phyloP scores from a whole-genome alignment of 1,284 basidiomycete genomes.

The Cutaneotrichosporon dermatis region DNA sequence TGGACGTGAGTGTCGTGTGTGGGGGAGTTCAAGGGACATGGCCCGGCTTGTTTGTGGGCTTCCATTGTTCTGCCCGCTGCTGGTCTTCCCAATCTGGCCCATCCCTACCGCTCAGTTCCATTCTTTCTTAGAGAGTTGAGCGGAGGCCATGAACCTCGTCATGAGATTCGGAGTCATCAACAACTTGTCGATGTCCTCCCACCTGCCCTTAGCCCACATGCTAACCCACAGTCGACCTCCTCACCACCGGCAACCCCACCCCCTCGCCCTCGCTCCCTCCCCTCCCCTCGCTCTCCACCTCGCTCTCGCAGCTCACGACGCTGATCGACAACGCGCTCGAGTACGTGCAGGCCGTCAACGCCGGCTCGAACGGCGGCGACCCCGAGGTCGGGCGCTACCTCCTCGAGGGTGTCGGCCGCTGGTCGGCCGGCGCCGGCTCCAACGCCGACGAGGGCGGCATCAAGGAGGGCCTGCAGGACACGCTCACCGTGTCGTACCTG shows the following conservation, averaged over 20 bases:
- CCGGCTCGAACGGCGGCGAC: conserved; percentile 76
- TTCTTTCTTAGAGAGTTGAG: no score
- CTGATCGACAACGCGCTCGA: conserved; percentile 60
- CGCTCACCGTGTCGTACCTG: conserved; percentile 90
- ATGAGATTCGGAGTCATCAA: no score
- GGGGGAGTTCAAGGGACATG: no score
- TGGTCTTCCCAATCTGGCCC: no score
- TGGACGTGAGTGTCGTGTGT: conserved; percentile 60
- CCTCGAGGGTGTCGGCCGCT: conserved; percentile 75
- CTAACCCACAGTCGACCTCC: conserved; percentile 62
- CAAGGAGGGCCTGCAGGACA: conserved; percentile 62
- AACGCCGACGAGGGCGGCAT: conserved; percentile 44
- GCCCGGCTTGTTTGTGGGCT: no score
- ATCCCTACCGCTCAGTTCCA: no score
- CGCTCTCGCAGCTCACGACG: conserved; percentile 48
- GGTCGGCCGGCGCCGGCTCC: conserved; percentile 51
- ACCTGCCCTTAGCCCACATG: not conserved
- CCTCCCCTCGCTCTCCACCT: conserved; percentile 41
- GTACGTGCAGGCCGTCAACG: conserved; percentile 79
- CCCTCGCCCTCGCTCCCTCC: conserved; percentile 41
- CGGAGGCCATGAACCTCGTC: no score
- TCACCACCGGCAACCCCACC: conserved; percentile 52
- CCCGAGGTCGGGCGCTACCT: conserved; percentile 85
- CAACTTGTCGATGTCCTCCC: no score
- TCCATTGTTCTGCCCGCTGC: no score